Evolutionary conservation across 306 rosid species (phyloP).

Genomic region (Vigna unguiculata): DNA sequence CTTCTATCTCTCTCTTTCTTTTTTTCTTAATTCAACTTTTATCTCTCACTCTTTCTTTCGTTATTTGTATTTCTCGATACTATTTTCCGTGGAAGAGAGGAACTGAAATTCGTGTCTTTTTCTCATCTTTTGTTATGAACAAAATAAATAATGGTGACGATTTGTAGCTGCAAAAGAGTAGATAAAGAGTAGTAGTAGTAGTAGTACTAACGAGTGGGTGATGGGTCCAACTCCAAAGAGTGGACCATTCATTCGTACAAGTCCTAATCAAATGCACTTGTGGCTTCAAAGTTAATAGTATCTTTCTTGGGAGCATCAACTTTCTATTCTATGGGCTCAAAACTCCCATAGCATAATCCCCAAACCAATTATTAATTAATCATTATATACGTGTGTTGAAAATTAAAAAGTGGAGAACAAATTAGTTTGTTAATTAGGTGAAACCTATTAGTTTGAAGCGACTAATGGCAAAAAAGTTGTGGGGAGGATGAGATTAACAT

Average conservation of each 20-base stretch:
- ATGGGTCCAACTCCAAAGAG: slow-evolving; percentile 44
- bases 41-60: slow-evolving; percentile 13
- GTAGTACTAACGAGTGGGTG: slow-evolving; percentile 28
- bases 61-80: background rate
- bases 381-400: background rate
- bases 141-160: slow-evolving; percentile 29
- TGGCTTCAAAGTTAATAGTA: slow-evolving; percentile 56
- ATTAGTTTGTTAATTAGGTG: slow-evolving; percentile 63
- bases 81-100: slow-evolving; percentile 10
- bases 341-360: slow-evolving; percentile 45
- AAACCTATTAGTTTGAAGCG: slow-evolving; percentile 39
- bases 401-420: background rate
- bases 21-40: slow-evolving; percentile 16
- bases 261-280: slow-evolving; percentile 46
- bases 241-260: slow-evolving; percentile 45
- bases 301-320: slow-evolving; percentile 72
- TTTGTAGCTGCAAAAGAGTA: slow-evolving; percentile 22
- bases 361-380: slow-evolving; percentile 36
- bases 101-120: slow-evolving; percentile 35
- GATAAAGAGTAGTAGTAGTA: background rate
- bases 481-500: slow-evolving; percentile 28
- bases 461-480: slow-evolving; percentile 16
- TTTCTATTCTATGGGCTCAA: slow-evolving; percentile 49
- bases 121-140: slow-evolving; percentile 35
- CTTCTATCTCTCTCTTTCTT: slow-evolving; percentile 21